Evolutionary conservation across 2,329 filamentous ascomycete species (phyloP), one percentile per base, ranked within the genome.

Genomic region (Bertia moriformis): DNA sequence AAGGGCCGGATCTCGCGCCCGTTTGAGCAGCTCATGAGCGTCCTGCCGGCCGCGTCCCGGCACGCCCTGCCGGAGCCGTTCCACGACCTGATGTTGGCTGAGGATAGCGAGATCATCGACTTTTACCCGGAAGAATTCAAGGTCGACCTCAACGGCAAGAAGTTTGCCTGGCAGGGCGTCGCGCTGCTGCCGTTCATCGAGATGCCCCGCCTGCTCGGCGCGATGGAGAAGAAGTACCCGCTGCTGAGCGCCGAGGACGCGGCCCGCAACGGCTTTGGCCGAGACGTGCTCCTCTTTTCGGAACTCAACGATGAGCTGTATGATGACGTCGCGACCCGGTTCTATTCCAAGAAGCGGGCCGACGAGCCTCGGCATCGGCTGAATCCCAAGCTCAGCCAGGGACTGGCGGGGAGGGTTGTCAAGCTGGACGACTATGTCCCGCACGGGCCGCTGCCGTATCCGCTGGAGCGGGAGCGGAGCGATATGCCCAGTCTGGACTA

Each of bases 21-120:
- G 0, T 98, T 94, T 53, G 91, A 98, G 60, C 91, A 98, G 58
- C 67, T 98, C 38, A 98, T 98, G 91, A 93, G 91, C 50, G 91
- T 98, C 38, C 70, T 98, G 52, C 91, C 91, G 14, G 88, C 91
- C 3, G 85, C 84, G 2, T 96, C 89, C 12, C 85, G 88, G 40
- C 87, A 95, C 56, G 84, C 89, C 14, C 78, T 98, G 37, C 91
- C 91, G 0, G 71, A 82, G 42, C 72, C 84, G 2, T 98, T 96
- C 62, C 87, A 94, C 52, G 71, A 80, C 40, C 69, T 98, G 14
- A 98, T 98, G 91, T 81, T 79, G 18, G 69, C 93, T 7, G 69
- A 82, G 13, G 77, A 93, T 36, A 95, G 87, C 51, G 78, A 87
- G 37, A 96, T 98, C 49, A 85, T 94, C 46, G 89, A 98, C 56